Conservation (phyloP, 2,329 filamentous ascomycete species). For the Aspergillus oerlinghausenensis region DNA sequence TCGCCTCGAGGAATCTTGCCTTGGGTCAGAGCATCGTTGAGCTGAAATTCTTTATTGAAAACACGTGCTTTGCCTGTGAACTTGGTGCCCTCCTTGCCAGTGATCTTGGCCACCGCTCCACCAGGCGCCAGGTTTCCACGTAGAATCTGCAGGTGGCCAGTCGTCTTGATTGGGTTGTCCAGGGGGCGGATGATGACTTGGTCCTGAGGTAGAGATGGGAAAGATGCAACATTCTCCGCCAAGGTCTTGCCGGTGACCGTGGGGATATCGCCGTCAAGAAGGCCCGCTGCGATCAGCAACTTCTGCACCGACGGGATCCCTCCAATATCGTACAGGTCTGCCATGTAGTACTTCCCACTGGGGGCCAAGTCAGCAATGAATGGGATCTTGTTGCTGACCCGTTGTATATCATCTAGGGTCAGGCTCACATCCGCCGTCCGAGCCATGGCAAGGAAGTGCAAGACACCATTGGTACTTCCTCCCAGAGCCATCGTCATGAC, state of each 20-base stretch:
- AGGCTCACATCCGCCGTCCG: constrained; percentile 74
- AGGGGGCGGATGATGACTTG: constrained; percentile 81
- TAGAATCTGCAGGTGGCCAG: constrained; percentile 84
- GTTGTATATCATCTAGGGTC: constrained; percentile 76
- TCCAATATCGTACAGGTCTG: constrained; percentile 79
- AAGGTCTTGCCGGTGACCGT: constrained; percentile 84
- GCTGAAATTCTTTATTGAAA: constrained; percentile 78
- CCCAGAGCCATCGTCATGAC: constrained; percentile 90
- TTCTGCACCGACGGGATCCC: constrained; percentile 84
- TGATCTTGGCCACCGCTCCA: constrained; percentile 92
- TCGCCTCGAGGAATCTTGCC: constrained; percentile 69
- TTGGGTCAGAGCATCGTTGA: constrained; percentile 68
- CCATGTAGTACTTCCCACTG: constrained; percentile 79
- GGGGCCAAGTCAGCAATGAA: constrained; percentile 84
- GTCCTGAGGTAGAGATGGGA: constrained; percentile 69
- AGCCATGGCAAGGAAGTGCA: constrained; percentile 89
- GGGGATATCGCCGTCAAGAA: constrained; percentile 71
- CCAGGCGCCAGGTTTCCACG: constrained; percentile 82
- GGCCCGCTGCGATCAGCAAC: constrained; percentile 68
- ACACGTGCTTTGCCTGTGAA: constrained; percentile 79
- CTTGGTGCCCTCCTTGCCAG: constrained; percentile 80
- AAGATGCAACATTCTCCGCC: constrained; percentile 72
- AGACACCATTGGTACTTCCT: constrained; percentile 80
- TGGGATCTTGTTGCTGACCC: constrained; percentile 75
- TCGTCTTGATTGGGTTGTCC: constrained; percentile 76